A percentile compares a stretch with the other conserved stretches of the same genome.
These are phyloP conservation scores for Willaertia magna DNA, from an alignment of 208 protist genomes.

Conservation along the genomic window DNA sequence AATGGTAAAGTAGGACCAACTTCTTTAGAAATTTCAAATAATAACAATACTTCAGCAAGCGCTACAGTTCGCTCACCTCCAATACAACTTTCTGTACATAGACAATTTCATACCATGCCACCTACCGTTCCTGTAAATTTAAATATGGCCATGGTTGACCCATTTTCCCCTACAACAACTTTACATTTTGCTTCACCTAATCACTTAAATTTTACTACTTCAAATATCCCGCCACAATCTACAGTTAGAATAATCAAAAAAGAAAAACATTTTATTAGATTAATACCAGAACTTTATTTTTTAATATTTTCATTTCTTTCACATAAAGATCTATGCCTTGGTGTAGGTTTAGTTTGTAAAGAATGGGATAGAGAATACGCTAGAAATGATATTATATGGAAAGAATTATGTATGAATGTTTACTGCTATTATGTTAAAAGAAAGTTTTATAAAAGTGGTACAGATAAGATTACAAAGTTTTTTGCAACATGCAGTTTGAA, in stretches of 20 bases:
- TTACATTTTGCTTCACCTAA: not conserved
- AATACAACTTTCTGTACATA: not conserved
- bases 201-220: not conserved
- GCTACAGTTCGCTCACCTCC: not conserved
- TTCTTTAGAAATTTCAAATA: too few relatives aligned
- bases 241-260: not conserved
- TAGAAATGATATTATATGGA: not conserved
- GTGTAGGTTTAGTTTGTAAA: not conserved
- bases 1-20: too few relatives aligned
- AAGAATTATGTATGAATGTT: constrained; percentile 6
- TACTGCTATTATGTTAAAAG: not conserved
- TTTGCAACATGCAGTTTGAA: not conserved
- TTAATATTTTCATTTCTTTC: not conserved
- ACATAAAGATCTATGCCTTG: not conserved
- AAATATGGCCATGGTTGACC: not conserved
- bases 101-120: not conserved
- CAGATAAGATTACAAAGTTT: not conserved
- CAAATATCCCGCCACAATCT: not conserved
- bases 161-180: not conserved
- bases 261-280: not conserved
- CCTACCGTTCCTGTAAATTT: not conserved
- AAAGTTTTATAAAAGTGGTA: too few relatives aligned
- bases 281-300: not conserved
- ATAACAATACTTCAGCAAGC: too few relatives aligned
- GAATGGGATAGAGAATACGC: not conserved